Conservation (phyloP, 441 rosid species). For the Bocquillonia castaneifolia region DNA sequence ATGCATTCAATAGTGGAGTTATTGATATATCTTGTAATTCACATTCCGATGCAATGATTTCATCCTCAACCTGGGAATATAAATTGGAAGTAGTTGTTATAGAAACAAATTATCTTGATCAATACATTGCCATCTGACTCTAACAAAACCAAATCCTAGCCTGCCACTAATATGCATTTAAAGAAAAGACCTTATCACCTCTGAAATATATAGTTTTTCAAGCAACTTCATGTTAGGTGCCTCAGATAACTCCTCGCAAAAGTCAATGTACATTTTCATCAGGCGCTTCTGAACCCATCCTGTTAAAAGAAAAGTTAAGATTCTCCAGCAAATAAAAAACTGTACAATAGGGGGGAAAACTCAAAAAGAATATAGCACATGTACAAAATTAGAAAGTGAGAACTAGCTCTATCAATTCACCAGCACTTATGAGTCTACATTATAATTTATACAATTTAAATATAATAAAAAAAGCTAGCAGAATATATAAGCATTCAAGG, state of each 20-base stretch:
- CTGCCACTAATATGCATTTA: slow-evolving; percentile 7
- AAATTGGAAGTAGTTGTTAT: slow-evolving; percentile 9
- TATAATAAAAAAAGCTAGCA: not conserved
- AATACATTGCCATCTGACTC: not conserved
- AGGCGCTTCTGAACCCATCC: slow-evolving; percentile 96
- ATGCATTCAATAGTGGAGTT: slow-evolving; percentile 69
- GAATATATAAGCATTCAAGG: slow-evolving; percentile 7
- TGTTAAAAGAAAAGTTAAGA: slow-evolving; percentile 26
- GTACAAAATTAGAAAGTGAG: not conserved
- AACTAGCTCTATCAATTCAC: not conserved
- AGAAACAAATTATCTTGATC: not conserved
- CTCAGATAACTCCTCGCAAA: slow-evolving; percentile 66
- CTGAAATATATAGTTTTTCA: slow-evolving; percentile 69
- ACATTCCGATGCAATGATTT: slow-evolving; percentile 71
- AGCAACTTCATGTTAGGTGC: slow-evolving; percentile 76
- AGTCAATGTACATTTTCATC: slow-evolving; percentile 77
- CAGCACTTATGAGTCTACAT: not conserved
- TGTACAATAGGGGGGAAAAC: not conserved
- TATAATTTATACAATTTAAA: not conserved
- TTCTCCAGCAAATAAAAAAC: slow-evolving; percentile 6
- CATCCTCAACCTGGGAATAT: slow-evolving; percentile 78
- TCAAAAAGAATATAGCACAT: not conserved
- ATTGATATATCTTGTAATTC: slow-evolving; percentile 90
- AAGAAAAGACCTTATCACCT: slow-evolving; percentile 44
- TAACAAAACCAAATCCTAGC: not conserved